Conservation (phyloP, 139 green algal species). For the Monoraphidium neglectum region DNA sequence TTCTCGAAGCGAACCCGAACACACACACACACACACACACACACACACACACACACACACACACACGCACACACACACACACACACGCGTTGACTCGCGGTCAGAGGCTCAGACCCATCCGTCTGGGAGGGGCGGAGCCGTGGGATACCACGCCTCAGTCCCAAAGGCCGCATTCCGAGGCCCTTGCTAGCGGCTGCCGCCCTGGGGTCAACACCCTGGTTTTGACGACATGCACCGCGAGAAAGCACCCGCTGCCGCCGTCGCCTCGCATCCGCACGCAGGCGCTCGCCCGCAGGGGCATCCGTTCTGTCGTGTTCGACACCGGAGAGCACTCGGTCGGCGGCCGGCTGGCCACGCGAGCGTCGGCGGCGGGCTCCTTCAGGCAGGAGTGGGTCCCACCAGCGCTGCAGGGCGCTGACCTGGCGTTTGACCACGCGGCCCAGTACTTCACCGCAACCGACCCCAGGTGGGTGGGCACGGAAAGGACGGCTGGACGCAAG, state of each 20-base stretch:
- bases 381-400: background rate
- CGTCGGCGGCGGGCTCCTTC: conserved; percentile 34
- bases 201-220: background rate
- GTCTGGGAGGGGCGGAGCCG: too few species aligned
- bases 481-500: background rate
- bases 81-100: too few species aligned
- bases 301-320: conserved; percentile 67
- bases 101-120: too few species aligned
- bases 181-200: background rate
- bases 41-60: too few species aligned
- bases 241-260: too few species aligned
- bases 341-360: conserved; percentile 67
- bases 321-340: conserved; percentile 77
- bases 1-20: too few species aligned
- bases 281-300: conserved; percentile 25
- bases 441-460: conserved; percentile 68
- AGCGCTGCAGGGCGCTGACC: background rate
- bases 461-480: background rate
- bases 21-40: too few species aligned
- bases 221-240: background rate
- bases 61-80: too few species aligned
- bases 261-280: background rate
- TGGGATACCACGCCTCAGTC: background rate
- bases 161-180: background rate
- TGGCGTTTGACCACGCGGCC: conserved; percentile 71